Evolutionary conservation across 1,139 yeast species (phyloP), one percentile per base, ranked within the genome.

Genomic region (Debaryomyces udenii): DNA sequence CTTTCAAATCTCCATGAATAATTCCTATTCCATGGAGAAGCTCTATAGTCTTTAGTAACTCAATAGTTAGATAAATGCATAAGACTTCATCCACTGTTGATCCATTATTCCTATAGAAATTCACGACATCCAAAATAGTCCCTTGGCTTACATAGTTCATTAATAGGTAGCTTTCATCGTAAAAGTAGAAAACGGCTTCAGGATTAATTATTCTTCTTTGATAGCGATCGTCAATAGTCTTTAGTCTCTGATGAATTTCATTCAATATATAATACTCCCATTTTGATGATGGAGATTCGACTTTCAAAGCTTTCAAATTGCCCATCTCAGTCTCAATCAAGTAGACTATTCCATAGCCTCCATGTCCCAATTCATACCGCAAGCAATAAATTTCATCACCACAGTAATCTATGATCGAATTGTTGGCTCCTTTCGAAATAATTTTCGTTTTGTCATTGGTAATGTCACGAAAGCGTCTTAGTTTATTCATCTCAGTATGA

Each of bases 241-340:
- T 44, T 17, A 72, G 52, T 40, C 78, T 55, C 16, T 63, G 53
- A 38, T 77, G 80, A 7, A 86, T 65, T 51, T 80, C 82, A 26
- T 66, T 74, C 41, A 87, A 64, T 20, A 89, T 80, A 55, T 86
- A 89, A 53, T 78, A 87, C 59, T 90, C 97, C 96, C 96, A 90
- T 9, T 80, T 71, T 30, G 81, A 78, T 0, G 89, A 66, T 0
- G 93, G 90, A 16, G 75, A 69, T 54, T 86, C 91, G 9, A 86
- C 78, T 55, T 90, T 90, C 43, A 90, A 64, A 0, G 96, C 96
- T 40, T 73, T 74, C 27, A 78, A 56, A 3, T 64, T 56, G 0
- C 89, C 90, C 13, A 70, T 61, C 41, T 79, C 80, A 9, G 81
- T 74, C 58, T 86, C 94, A 0, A 87, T 84, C 18, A 89, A 66